phyloP scores from a whole-genome alignment of 345 rosid species.

The Capsella bursapastoris region DNA sequence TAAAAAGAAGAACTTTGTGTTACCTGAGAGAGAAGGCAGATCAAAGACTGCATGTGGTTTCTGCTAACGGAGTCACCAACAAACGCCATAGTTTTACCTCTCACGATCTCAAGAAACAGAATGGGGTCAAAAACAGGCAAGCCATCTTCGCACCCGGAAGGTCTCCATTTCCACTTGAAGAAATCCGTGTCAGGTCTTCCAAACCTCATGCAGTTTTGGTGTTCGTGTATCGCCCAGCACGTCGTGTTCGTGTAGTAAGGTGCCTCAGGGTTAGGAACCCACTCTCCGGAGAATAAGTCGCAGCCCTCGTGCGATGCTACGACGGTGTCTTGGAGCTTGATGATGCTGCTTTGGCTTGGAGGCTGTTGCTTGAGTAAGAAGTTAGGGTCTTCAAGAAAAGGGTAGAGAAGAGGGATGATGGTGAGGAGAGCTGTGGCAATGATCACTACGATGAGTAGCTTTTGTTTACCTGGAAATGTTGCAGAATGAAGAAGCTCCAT shows the following conservation, averaged over 20 bases:
- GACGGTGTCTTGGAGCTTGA: conserved; percentile 31
- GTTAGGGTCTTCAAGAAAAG: conserved; percentile 47
- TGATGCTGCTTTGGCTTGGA: conserved; percentile 34
- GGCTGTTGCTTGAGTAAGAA: conserved; percentile 43
- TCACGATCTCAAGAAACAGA: conserved; percentile 69
- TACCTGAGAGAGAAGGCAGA: conserved; percentile 93
- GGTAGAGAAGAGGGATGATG: conserved; percentile 45
- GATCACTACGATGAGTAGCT: conserved; percentile 40
- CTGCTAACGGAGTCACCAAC: conserved; percentile 90
- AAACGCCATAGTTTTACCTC: conserved; percentile 82
- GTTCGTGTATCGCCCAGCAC: conserved; percentile 97
- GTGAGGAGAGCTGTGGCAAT: conserved; percentile 40
- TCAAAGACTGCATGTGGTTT: conserved; percentile 97
- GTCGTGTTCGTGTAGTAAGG: conserved; percentile 90
- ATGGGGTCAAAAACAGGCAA: conserved; percentile 72
- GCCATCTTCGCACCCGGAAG: conserved; percentile 61
- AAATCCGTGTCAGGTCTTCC: conserved; percentile 80
- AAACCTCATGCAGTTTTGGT: conserved; percentile 92
- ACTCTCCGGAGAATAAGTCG: conserved; percentile 80
- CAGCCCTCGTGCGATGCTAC: conserved; percentile 38
- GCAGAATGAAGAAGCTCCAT: conserved; percentile 48
- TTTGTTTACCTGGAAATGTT: conserved; percentile 38
- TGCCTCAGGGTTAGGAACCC: conserved; percentile 72
- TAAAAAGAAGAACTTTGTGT: background rate
- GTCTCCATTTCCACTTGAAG: conserved; percentile 86